phyloP scores from a whole-genome alignment of 495 filamentous ascomycete species.

The Niebla homalea region DNA sequence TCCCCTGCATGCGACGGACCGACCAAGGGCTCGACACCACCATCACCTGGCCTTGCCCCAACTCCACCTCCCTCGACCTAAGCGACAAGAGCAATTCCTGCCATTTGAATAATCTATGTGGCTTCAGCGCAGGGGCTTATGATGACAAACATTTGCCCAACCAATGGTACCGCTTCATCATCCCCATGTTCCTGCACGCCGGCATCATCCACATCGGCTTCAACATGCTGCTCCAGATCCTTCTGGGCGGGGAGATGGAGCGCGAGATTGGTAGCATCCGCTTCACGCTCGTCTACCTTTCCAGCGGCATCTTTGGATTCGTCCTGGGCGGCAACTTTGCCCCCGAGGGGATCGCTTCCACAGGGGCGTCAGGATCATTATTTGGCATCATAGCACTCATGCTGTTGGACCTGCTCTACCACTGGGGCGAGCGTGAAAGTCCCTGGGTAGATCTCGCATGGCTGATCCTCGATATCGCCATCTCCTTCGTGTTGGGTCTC shows the following conservation, averaged over 20 bases:
- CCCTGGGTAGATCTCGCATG: slow-evolving; percentile 73
- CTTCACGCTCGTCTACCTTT: slow-evolving; percentile 78
- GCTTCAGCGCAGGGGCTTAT: slow-evolving; percentile 47
- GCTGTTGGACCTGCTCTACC: slow-evolving; percentile 82
- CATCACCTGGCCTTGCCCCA: slow-evolving; percentile 62
- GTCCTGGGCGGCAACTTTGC: slow-evolving; percentile 92
- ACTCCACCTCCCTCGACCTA: slow-evolving; percentile 44
- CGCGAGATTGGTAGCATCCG: slow-evolving; percentile 70
- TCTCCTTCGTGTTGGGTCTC: slow-evolving; percentile 86
- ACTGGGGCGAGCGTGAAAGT: slow-evolving; percentile 61
- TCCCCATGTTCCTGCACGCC: slow-evolving; percentile 88
- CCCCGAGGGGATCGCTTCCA: slow-evolving; percentile 61
- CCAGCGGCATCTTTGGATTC: slow-evolving; percentile 89
- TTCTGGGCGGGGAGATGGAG: slow-evolving; percentile 83
- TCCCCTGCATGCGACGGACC: slow-evolving; percentile 86
- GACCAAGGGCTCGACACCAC: slow-evolving; percentile 47
- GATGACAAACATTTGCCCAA: slow-evolving; percentile 44
- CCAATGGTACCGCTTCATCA: slow-evolving; percentile 94
- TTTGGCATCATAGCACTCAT: slow-evolving; percentile 85
- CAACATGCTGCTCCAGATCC: slow-evolving; percentile 83
- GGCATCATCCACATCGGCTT: slow-evolving; percentile 90
- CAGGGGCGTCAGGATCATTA: slow-evolving; percentile 75
- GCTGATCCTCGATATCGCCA: slow-evolving; percentile 68
- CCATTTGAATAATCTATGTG: slow-evolving; percentile 65
- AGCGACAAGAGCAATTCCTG: slow-evolving; percentile 39